A percentile compares a stretch with the other conserved stretches of the same genome.
phyloP scores from a whole-genome alignment of 306 rosid species.

The Citrullus amarus region DNA sequence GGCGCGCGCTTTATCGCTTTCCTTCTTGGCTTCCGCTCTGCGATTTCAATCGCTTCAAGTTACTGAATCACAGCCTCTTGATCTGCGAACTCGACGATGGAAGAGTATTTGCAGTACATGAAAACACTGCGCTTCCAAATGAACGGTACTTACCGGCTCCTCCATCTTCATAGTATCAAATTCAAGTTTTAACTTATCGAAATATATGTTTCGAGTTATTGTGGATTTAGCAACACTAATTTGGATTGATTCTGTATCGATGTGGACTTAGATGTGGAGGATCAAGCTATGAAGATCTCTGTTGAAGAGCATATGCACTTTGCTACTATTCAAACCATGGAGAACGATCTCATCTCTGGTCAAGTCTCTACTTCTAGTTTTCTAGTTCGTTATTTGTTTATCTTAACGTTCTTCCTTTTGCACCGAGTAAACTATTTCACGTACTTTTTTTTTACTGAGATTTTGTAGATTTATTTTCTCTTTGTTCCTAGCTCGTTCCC shows the following conservation, averaged over 20 bases:
- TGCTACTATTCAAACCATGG: constrained; percentile 44
- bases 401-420: background rate
- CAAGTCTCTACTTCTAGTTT: constrained; percentile 5
- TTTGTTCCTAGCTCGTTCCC: background rate
- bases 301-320: constrained; percentile 68
- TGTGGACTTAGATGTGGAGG: constrained; percentile 50
- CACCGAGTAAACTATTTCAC: background rate
- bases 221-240: background rate
- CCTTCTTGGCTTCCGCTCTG: background rate
- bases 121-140: constrained; percentile 76
- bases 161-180: background rate
- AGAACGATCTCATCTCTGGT: constrained; percentile 59
- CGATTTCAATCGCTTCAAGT: background rate
- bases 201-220: background rate
- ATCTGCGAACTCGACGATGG: constrained; percentile 32
- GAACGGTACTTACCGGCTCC: constrained; percentile 52
- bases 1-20: background rate
- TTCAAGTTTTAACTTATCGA: background rate
- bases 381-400: constrained; percentile 5
- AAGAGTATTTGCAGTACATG: constrained; percentile 69
- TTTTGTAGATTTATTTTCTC: background rate
- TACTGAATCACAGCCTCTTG: background rate
- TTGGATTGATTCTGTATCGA: background rate
- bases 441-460: background rate
- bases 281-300: constrained; percentile 67